Evolutionary conservation across 2,329 filamentous ascomycete genomes (phyloP).

Genomic region (Monosporascus sp.): DNA sequence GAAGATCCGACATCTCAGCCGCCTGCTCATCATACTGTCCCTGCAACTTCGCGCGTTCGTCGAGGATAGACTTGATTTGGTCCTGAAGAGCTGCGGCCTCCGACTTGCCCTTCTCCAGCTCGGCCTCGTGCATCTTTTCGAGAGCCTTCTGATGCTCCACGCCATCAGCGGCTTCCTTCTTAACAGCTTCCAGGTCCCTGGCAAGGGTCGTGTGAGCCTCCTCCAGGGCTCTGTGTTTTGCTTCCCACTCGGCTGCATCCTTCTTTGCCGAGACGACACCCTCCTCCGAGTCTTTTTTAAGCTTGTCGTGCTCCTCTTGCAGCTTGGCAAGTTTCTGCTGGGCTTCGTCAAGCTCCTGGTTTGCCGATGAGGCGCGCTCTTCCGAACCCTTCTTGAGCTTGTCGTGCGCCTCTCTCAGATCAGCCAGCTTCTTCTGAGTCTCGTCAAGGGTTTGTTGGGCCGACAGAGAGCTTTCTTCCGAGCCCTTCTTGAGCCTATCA

Average conservation of each 20-base stretch:
- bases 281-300: conserved; percentile 25
- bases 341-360: conserved; percentile 1
- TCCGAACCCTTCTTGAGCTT: not conserved
- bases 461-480: conserved; percentile 22
- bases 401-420: not conserved
- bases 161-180: conserved; percentile 16
- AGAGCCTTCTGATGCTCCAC: conserved; percentile 13
- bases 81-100: conserved; percentile 10
- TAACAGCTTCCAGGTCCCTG: conserved; percentile 14
- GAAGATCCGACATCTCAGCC: conserved; percentile 23
- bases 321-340: conserved; percentile 7
- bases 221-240: conserved; percentile 15
- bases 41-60: conserved; percentile 24
- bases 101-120: conserved; percentile 12
- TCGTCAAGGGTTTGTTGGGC: conserved; percentile 10
- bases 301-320: conserved; percentile 21
- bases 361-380: conserved; percentile 1
- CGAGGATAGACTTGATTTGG: conserved; percentile 20
- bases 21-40: conserved; percentile 25
- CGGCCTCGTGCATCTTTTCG: conserved; percentile 2
- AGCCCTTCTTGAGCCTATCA: conserved; percentile 24
- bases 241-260: conserved; percentile 14
- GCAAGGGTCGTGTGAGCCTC: conserved; percentile 10
- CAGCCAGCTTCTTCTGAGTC: not conserved
- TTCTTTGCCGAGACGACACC: conserved; percentile 25